These are phyloP conservation scores for Lepidium didymum DNA, from an alignment of 345 rosid species.

Conservation along the genomic window DNA sequence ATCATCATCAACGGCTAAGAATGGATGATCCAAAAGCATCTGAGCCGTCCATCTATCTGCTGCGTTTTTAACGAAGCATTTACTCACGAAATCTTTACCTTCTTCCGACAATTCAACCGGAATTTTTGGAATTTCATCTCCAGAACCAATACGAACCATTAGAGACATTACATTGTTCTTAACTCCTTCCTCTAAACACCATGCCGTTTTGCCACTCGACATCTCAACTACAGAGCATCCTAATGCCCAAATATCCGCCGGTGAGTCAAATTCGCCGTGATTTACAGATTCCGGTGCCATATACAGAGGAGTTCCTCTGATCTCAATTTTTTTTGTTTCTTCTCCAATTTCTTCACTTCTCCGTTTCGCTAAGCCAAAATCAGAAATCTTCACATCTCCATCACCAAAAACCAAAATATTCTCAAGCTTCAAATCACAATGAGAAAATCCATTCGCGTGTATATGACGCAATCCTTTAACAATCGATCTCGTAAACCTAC, in stretches of 20 bases:
- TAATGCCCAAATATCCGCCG: constrained; percentile 75
- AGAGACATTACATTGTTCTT: constrained; percentile 28
- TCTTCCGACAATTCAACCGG: constrained; percentile 52
- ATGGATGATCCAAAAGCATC: constrained; percentile 76
- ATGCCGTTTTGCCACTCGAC: constrained; percentile 59
- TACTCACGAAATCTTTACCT: constrained; percentile 62
- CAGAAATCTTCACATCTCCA: constrained; percentile 47
- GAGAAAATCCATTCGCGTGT: constrained; percentile 54
- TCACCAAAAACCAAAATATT: constrained; percentile 47
- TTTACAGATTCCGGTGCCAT: constrained; percentile 72
- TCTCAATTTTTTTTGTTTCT: constrained; percentile 10
- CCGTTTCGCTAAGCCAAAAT: constrained; percentile 64
- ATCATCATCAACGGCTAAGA: constrained; percentile 31
- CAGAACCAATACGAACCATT: constrained; percentile 46
- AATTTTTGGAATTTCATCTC: constrained; percentile 41
- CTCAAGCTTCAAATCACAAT: constrained; percentile 57
- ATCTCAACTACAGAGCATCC: constrained; percentile 81
- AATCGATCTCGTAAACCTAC: constrained; percentile 41
- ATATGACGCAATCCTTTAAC: constrained; percentile 50
- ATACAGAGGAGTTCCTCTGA: constrained; percentile 69
- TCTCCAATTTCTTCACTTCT: not conserved
- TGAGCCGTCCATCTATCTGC: constrained; percentile 63
- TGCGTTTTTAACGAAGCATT: constrained; percentile 52
- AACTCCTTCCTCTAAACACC: constrained; percentile 32
- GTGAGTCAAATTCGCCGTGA: constrained; percentile 44